phyloP scores from a whole-genome alignment of 1,139 yeast genomes.

The Blastobotrys serpentis region DNA sequence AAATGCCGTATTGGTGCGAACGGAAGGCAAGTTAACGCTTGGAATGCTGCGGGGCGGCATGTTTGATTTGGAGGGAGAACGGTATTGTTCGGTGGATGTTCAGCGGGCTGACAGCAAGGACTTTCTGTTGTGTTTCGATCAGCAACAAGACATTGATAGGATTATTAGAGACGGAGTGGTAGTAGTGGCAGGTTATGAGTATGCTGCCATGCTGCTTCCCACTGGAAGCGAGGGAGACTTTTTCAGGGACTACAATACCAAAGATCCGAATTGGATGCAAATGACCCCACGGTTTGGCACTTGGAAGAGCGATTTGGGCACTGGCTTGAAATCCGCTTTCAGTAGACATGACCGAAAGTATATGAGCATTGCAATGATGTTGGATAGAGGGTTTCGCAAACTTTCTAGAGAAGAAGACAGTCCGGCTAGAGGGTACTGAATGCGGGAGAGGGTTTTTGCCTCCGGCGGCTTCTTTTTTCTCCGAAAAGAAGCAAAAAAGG shows the following conservation, averaged over 20 bases:
- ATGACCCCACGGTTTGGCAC: conserved; percentile 7
- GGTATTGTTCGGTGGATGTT: conserved; percentile 15
- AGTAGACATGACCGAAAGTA: conserved; percentile 8
- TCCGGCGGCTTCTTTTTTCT: not conserved
- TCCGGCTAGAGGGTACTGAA: not conserved
- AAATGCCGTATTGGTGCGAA: conserved; percentile 21
- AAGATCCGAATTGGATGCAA: conserved; percentile 6
- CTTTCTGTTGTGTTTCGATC: conserved; percentile 16
- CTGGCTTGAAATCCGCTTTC: conserved; percentile 5
- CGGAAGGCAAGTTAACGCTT: conserved; percentile 13
- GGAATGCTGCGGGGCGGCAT: conserved; percentile 11
- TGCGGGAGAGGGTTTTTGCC: not conserved
- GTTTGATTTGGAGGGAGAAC: conserved; percentile 12
- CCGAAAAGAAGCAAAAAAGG: conserved; percentile 3
- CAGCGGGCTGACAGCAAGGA: conserved; percentile 17
- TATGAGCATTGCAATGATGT: conserved; percentile 5
- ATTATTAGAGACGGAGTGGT: conserved; percentile 19
- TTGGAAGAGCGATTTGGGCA: conserved; percentile 7
- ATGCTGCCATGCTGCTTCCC: conserved; percentile 20
- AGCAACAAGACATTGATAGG: conserved; percentile 12
- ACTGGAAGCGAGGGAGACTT: conserved; percentile 20
- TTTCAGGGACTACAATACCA: conserved; percentile 18
- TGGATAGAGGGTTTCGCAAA: not conserved
- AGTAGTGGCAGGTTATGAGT: conserved; percentile 11
- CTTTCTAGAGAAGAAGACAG: not conserved